Conservation (phyloP, 2,329 filamentous ascomycete genomes). For the Keithomyces neogunnii region DNA sequence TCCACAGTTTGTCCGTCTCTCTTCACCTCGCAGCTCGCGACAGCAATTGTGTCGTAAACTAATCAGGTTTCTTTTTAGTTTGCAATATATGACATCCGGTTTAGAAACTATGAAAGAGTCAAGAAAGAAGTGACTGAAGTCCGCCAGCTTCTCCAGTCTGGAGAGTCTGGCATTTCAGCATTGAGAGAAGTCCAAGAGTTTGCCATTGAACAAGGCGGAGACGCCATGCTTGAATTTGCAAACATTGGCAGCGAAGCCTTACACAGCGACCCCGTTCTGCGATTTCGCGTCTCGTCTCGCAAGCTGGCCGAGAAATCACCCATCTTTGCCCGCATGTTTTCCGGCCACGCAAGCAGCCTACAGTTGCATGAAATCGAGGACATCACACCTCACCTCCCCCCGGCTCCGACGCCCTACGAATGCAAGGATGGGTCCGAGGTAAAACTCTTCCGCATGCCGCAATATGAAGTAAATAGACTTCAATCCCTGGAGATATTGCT, state of each 20-base stretch:
- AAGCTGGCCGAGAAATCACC: slow-evolving; percentile 43
- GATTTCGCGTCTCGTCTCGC: slow-evolving; percentile 43
- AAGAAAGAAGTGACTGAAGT: slow-evolving; percentile 32
- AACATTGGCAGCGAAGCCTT: slow-evolving; percentile 27
- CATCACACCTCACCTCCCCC: slow-evolving; percentile 25
- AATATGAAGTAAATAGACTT: slow-evolving; percentile 35
- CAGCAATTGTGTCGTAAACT: neutral
- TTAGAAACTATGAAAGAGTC: slow-evolving; percentile 37
- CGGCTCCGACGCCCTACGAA: slow-evolving; percentile 24
- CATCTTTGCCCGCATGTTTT: slow-evolving; percentile 41
- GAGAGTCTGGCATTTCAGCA: slow-evolving; percentile 31
- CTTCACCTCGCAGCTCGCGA: neutral
- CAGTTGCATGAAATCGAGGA: slow-evolving; percentile 28
- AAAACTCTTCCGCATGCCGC: slow-evolving; percentile 44
- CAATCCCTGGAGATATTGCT: slow-evolving; percentile 36
- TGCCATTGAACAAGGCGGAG: slow-evolving; percentile 35
- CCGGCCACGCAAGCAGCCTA: slow-evolving; percentile 19
- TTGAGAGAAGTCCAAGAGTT: slow-evolving; percentile 32
- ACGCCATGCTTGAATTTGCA: slow-evolving; percentile 43
- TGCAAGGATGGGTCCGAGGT: slow-evolving; percentile 36
- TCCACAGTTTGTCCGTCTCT: slow-evolving; percentile 29
- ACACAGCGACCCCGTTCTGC: slow-evolving; percentile 28
- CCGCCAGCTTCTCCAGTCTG: slow-evolving; percentile 29
- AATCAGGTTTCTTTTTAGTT: slow-evolving; percentile 19
- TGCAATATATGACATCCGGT: slow-evolving; percentile 37